Evolutionary conservation across 2,329 filamentous ascomycete species (phyloP).

Genomic region (Colletotrichum cuscutae): DNA sequence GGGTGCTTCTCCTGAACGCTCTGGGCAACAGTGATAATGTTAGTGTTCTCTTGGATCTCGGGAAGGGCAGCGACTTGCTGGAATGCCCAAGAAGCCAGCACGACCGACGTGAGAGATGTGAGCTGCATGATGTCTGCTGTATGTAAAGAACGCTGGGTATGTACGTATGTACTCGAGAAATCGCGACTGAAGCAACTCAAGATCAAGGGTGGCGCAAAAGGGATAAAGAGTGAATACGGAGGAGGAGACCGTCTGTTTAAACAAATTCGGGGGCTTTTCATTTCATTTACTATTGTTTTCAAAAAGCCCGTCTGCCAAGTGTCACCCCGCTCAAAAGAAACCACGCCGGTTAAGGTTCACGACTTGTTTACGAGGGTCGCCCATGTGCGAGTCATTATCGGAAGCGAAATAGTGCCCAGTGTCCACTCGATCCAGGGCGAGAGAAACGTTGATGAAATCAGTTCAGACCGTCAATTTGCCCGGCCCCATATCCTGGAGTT

Average conservation of each 20-base stretch:
- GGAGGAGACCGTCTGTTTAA: background rate
- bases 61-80: background rate
- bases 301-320: background rate
- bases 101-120: background rate
- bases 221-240: background rate
- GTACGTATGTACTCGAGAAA: background rate
- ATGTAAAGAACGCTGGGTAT: background rate
- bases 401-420: background rate
- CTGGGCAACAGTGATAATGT: background rate
- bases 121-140: conserved; percentile 6
- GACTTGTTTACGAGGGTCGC: background rate
- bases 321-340: background rate
- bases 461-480: background rate
- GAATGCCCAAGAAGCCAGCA: conserved; percentile 8
- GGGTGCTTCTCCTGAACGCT: background rate
- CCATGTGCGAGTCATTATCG: conserved; percentile 2
- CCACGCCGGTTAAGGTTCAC: background rate
- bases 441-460: conserved; percentile 3
- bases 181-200: background rate
- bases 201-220: background rate
- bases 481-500: background rate
- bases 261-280: background rate
- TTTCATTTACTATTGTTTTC: background rate
- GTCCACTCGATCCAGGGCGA: background rate
- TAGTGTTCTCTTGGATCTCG: background rate